Percentiles rank a stretch among this genome's conserved stretches.
Evolutionary conservation across 176 grass and related monocot genomes (phyloP).

Genomic region (Cenchrus fungigraminus): DNA sequence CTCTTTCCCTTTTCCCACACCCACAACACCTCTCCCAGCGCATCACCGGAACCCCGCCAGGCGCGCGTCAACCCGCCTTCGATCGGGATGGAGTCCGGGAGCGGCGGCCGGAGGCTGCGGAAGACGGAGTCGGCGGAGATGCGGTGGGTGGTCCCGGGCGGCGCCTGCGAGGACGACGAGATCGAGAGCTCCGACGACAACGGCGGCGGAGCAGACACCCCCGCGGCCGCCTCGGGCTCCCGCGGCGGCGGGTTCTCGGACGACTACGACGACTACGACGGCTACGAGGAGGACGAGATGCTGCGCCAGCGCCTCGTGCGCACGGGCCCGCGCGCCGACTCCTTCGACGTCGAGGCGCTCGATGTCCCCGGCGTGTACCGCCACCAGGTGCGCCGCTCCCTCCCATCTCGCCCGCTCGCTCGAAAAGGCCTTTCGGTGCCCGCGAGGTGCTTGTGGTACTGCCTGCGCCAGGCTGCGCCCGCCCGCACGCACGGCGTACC

Average conservation of each 20-base stretch:
- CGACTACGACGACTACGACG: constrained; percentile 61
- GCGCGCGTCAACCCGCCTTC: neutral
- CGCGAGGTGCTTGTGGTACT: neutral
- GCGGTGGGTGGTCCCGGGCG: constrained; percentile 64
- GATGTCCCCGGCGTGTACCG: constrained; percentile 71
- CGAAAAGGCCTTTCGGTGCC: neutral
- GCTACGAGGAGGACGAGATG: constrained; percentile 62
- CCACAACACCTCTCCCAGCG: neutral
- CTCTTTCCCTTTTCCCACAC: neutral
- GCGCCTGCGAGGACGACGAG: constrained; percentile 58
- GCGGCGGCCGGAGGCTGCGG: constrained; percentile 49
- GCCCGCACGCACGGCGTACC: neutral
- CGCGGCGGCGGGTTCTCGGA: constrained; percentile 46
- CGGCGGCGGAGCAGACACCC: constrained; percentile 16
- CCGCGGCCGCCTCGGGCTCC: constrained; percentile 41
- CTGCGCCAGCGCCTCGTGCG: constrained; percentile 81
- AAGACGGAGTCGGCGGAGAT: constrained; percentile 85
- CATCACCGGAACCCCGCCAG: neutral
- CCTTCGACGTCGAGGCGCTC: constrained; percentile 88
- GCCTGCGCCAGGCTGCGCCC: neutral
- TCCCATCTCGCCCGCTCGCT: neutral
- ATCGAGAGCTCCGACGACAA: constrained; percentile 76
- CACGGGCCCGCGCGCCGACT: constrained; percentile 84
- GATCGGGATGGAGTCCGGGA: constrained; percentile 47
- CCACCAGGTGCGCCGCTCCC: constrained; percentile 33